Evolutionary conservation across 2,329 filamentous ascomycete genomes (phyloP).

Genomic region (Exophiala sp.): DNA sequence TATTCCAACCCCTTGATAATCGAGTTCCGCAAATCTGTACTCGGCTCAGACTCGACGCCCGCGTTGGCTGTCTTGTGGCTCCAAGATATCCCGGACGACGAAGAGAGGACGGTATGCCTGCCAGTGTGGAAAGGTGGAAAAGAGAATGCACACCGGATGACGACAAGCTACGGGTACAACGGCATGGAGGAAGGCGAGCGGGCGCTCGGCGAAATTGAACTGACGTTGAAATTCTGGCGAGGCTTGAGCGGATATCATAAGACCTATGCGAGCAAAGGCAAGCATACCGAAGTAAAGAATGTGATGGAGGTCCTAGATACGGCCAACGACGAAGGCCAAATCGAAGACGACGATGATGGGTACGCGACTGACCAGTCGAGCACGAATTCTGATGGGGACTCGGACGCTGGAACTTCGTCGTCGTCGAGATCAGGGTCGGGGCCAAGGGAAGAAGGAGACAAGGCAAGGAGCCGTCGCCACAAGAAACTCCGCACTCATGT

Average conservation of each 20-base stretch:
- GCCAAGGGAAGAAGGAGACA: not conserved
- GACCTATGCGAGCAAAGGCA: conserved; percentile 46
- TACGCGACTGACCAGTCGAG: conserved; percentile 7
- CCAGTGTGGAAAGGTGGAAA: conserved; percentile 61
- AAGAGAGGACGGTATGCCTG: conserved; percentile 53
- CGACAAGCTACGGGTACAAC: conserved; percentile 36
- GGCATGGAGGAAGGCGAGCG: conserved; percentile 51
- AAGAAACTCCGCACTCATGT: conserved; percentile 23
- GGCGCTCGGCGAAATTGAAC: conserved; percentile 52
- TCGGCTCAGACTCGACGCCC: conserved; percentile 30
- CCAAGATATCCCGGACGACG: conserved; percentile 62
- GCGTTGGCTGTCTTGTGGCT: conserved; percentile 31
- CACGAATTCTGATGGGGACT: conserved; percentile 1
- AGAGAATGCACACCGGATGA: conserved; percentile 38
- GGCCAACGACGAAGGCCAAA: conserved; percentile 54
- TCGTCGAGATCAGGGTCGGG: not conserved
- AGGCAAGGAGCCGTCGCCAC: not conserved
- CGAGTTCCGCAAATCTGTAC: conserved; percentile 30
- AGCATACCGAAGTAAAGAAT: conserved; percentile 50
- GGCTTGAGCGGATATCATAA: conserved; percentile 57
- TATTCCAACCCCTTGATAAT: conserved; percentile 31
- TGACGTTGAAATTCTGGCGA: conserved; percentile 55
- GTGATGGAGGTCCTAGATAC: conserved; percentile 61
- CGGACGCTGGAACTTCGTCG: conserved; percentile 11
- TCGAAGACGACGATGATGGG: conserved; percentile 41